Base-by-base conservation (phyloP, 768 basidiomycete genomes). In the Sarcomyxa edulis region DNA sequence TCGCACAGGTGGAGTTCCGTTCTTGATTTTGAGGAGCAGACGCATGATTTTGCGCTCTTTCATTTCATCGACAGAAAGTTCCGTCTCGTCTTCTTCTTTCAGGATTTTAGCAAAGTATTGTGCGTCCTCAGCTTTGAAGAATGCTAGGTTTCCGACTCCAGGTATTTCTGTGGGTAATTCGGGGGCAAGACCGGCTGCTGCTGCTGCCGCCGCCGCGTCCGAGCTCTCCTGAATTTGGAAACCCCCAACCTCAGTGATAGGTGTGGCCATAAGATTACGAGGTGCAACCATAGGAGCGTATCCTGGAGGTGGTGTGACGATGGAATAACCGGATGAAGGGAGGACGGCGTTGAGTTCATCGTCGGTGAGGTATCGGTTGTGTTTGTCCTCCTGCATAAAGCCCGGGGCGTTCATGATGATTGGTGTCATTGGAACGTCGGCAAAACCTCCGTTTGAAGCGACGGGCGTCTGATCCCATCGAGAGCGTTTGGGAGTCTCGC, bases 31-130 rank as follows among this genome's bases (percentile, higher is more conserved):
- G 50, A 99, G 75, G 37, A 99, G 69, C 16, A 99, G 66, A 18
- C 96, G 84, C 94, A 98, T 97, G 52, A 98, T 98, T 63, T 98
- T 99, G 55, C 95, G 82, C 66, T 98, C 96, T 66, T 99, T 99
- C 81, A 98, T 87, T 68, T 99, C 96, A 35, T 98, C 96, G 6
- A 98, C 86, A 1, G 86, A 80, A 32, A 97, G 69, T 56, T 86
- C 81, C 2, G 84, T 87, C 63, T 98, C 96, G 51, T 97, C 92
- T 60, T 95, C 94, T 64, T 96, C 90, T 55, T 88, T 91, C 39
- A 91, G 59, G 44, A 97, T 93, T 61, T 97, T 96, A 37, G 92
- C 85, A 48, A 99, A 98, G 63, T 98, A 99, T 57, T 94, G 85
- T 2, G 94, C 92, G 49, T 99, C 96, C 64, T 99, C 96, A 1